Conservation (phyloP, 306 rosid species). For the Psophocarpus tetragonolobus region DNA sequence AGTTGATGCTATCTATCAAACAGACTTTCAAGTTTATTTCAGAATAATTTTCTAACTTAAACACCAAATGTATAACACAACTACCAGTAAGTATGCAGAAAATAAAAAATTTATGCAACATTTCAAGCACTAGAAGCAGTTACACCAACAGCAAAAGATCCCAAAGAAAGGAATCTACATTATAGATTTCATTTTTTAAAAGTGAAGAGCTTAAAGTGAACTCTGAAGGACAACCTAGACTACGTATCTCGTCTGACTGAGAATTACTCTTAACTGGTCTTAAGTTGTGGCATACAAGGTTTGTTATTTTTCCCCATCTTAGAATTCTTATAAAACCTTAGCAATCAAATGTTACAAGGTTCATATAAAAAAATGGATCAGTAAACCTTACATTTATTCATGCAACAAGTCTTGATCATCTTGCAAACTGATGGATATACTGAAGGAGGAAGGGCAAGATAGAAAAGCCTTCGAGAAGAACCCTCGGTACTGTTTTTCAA, state of each 20-base stretch:
- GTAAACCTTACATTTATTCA: conserved; percentile 75
- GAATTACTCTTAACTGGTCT: neutral
- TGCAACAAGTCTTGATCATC: conserved; percentile 82
- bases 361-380: conserved; percentile 19
- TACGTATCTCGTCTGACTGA: conserved; percentile 4
- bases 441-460: conserved; percentile 98
- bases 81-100: neutral
- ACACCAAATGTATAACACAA: neutral
- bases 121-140: neutral
- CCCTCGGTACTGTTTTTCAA: conserved; percentile 58
- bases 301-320: conserved; percentile 2
- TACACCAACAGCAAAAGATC: neutral
- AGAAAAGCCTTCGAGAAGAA: conserved; percentile 84
- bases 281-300: conserved; percentile 15
- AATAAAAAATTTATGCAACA: neutral
- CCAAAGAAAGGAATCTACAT: conserved; percentile 9
- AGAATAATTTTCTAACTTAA: neutral
- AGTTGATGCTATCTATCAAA: neutral
- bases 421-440: conserved; percentile 93
- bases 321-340: neutral
- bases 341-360: conserved; percentile 5
- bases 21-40: neutral
- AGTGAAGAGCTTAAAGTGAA: neutral
- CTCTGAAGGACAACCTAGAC: neutral
- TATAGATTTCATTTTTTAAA: neutral